Base-by-base conservation (phyloP, 2,329 filamentous ascomycete species). In the Cercospora zeae-maydis region DNA sequence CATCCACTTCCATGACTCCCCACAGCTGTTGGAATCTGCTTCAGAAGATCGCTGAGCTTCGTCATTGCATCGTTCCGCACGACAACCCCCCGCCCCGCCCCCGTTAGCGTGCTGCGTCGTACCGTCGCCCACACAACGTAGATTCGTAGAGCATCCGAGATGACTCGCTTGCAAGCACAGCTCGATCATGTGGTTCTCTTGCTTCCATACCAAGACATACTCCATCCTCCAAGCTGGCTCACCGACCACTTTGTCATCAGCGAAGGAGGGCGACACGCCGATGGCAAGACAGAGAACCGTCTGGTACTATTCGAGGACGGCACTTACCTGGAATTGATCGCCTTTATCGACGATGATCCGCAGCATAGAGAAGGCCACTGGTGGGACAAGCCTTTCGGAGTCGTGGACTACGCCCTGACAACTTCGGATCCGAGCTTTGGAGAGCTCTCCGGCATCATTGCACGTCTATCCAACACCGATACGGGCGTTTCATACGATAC, bases 101-200 rank as follows among this genome's bases (percentile, higher is more conserved):
- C 24, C 3, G 3, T 45, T 14, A 8, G 39, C 10, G 19, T 45
- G 39, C 16, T 19, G 9, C 39, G 16, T 8, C 39, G 21, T 3
- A 45, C 10, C 13, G 39, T 19, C 39, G 13, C n/a, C 19, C 5
- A 45, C 21, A 13, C 39, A 45, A 13, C 16, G 16, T 45, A 16
- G 6, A 21, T 45, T 45, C 7, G 16, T 13, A 19, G 13, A 16
- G 19, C 39, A 31, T 21, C 33, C 49, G 21, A 45, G 39, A 63
- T 64, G 60, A 30, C 63, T 5, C 62, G 56, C 6, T 58, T 58
- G 47, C 27, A 63, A 19, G 57, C 65, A 16, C 72, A 75, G 39
- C 75, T 89, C 13, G 87, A 90, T 74, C 87, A 90, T 71, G 81
- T 89, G 60, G 83, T 89, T 65, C 78, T 90, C 59, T 80, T 89